These are phyloP conservation scores for Melanopsichium pennsylvanicum DNA, from an alignment of 1,284 basidiomycete genomes.

Conservation along the genomic window DNA sequence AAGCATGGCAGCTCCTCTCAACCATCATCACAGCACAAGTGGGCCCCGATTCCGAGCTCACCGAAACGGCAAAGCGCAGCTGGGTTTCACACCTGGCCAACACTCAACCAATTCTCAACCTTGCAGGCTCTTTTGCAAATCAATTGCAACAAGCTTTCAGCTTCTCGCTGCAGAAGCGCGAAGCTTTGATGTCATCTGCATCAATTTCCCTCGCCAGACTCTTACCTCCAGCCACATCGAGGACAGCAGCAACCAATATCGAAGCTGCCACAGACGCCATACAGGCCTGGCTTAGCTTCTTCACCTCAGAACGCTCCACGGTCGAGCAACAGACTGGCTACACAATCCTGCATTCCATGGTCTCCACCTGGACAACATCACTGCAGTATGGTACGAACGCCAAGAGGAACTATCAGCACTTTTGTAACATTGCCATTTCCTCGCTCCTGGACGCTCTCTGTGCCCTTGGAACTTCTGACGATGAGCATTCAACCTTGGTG, in stretches of 20 bases:
- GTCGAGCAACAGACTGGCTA: conserved; percentile 1
- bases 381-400: conserved; percentile 50
- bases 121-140: conserved; percentile 26
- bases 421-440: conserved; percentile 21
- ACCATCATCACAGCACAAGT: conserved; percentile 19
- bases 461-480: neutral
- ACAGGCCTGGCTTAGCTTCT: conserved; percentile 39
- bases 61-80: conserved; percentile 32
- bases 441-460: conserved; percentile 19
- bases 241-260: conserved; percentile 49
- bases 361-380: conserved; percentile 25
- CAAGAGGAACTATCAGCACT: conserved; percentile 50
- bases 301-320: conserved; percentile 4
- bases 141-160: conserved; percentile 2
- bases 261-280: conserved; percentile 48
- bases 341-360: conserved; percentile 20
- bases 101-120: conserved; percentile 29
- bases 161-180: neutral
- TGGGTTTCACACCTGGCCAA: conserved; percentile 42
- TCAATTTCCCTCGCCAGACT: conserved; percentile 12
- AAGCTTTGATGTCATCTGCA: conserved; percentile 5
- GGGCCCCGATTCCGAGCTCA: conserved; percentile 7
- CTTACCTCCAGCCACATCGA: conserved; percentile 31
- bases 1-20: conserved; percentile 44
- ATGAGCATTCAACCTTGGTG: neutral